Conservation (phyloP, 1,139 yeast species). For the Petasospora fabianii region DNA sequence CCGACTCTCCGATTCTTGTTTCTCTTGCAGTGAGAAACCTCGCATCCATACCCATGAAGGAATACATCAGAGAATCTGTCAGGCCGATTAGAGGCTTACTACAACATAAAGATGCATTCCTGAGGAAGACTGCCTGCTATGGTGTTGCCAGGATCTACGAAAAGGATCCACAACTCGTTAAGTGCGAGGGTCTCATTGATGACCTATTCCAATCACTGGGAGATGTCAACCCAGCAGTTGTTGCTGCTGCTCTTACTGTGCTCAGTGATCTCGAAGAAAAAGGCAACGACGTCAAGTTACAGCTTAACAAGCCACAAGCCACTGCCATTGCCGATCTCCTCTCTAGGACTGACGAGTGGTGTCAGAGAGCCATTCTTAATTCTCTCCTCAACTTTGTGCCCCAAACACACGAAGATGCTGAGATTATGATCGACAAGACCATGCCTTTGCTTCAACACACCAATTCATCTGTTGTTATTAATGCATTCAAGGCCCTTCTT, state of each 20-base stretch:
- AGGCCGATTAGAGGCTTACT: conserved; percentile 38
- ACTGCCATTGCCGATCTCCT: conserved; percentile 43
- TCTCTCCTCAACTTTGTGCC: conserved; percentile 72
- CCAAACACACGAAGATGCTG: conserved; percentile 59
- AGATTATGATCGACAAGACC: conserved; percentile 60
- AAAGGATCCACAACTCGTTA: conserved; percentile 45
- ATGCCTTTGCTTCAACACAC: conserved; percentile 77
- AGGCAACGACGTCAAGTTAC: conserved; percentile 39
- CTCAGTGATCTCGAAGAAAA: conserved; percentile 63
- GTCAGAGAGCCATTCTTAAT: conserved; percentile 66
- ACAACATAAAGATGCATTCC: conserved; percentile 52
- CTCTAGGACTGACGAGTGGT: conserved; percentile 72
- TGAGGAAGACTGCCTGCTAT: conserved; percentile 67
- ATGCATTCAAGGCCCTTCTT: conserved; percentile 67
- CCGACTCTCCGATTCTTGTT: conserved; percentile 39
- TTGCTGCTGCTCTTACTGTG: conserved; percentile 71
- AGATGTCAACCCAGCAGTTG: conserved; percentile 53
- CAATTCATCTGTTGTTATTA: conserved; percentile 77
- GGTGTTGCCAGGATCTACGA: conserved; percentile 69
- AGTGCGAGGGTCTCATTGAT: conserved; percentile 45
- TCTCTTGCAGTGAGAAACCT: conserved; percentile 64
- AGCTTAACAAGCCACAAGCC: conserved; percentile 57
- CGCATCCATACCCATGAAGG: conserved; percentile 53
- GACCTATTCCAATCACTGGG: conserved; percentile 58
- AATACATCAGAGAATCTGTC: conserved; percentile 46